Base-by-base conservation (phyloP, 2,329 filamentous ascomycete species). In the Penicillium sp. region DNA sequence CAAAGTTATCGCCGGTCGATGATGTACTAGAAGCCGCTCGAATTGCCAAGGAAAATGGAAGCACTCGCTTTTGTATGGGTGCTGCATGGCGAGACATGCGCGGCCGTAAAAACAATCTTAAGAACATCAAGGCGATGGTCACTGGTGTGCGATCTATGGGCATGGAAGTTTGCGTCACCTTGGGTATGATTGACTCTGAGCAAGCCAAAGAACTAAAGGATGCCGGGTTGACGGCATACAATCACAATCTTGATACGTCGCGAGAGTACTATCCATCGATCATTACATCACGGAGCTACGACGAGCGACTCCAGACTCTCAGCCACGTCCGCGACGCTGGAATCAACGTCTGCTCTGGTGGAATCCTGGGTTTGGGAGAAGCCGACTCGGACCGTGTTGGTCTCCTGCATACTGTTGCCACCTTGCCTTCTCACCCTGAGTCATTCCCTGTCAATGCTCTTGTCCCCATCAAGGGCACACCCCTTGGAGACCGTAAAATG, bases 11-110 rank as follows among this genome's bases (percentile, higher is more conserved):
- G 60, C 82, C 83, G 1, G 90, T 96, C 55, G 89, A 94, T 57
- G 84, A 88, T 0, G 91, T 96, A 1, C 83, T 96, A 23, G 84
- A 82, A 38, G 89, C 90, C 2, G 91, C 91, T 1, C 83, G 84
- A 35, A 83, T 84, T 30, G 91, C 91, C 59, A 90, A 89, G 66
- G 84, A 84, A 56, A 94, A 94, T 62, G 91, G 91, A 50, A 91
- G 88, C 77, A 95, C 90, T 8, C 84, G 91, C 1, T 96, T 96
- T 81, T 96, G 91, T 76, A 96, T 96, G 91, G 91, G 91, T 8
- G 91, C 91, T 3, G 91, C 91, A 0, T 96, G 91, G 91, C 81
- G 91, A 38, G 91, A 96, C 73, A 96, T 96, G 91, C 87, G 90
- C 14, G 91, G 91, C 18, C 88, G 91, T 62, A 94, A 92, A 75